A percentile compares a stretch with the other conserved stretches of the same genome.
These are phyloP conservation scores for Ustilago curta DNA, from an alignment of 1,284 basidiomycete species.

Conservation along the genomic window DNA sequence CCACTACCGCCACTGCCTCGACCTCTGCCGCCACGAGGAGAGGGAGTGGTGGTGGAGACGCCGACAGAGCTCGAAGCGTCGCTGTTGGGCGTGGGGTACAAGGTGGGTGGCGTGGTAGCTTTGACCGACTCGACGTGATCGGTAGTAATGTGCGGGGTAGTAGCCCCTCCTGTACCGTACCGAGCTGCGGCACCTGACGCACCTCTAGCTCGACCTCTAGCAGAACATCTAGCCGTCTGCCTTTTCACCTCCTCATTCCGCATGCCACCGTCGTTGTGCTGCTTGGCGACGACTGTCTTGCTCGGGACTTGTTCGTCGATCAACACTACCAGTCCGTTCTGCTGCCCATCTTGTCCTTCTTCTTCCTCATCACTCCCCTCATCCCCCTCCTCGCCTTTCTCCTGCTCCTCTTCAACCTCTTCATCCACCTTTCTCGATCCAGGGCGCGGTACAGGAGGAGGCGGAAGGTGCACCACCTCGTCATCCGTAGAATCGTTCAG, in stretches of 20 bases:
- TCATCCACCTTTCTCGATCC: neutral
- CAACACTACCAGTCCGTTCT: neutral
- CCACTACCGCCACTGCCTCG: neutral
- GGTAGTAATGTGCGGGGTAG: neutral
- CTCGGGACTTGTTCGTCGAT: neutral
- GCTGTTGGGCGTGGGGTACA: neutral
- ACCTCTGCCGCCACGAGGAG: neutral
- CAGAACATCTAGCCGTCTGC: constrained; percentile 1
- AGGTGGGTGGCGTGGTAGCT: neutral
- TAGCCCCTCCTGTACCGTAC: neutral
- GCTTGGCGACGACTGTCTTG: neutral
- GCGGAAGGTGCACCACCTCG: constrained; percentile 9
- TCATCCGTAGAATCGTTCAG: constrained; percentile 22
- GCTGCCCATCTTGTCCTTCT: neutral
- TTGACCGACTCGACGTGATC: neutral
- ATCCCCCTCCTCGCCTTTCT: neutral
- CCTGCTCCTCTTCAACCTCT: constrained; percentile 1
- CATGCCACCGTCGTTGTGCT: neutral
- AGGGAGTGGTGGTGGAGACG: neutral
- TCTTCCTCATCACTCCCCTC: neutral
- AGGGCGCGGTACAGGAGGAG: neutral
- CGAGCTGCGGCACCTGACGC: constrained; percentile 2
- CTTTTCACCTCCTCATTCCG: neutral
- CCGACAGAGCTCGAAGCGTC: too few species aligned
- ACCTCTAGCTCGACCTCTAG: constrained; percentile 12